phyloP scores from a whole-genome alignment of 345 rosid genomes.

The Eucalyptus decipiens region DNA sequence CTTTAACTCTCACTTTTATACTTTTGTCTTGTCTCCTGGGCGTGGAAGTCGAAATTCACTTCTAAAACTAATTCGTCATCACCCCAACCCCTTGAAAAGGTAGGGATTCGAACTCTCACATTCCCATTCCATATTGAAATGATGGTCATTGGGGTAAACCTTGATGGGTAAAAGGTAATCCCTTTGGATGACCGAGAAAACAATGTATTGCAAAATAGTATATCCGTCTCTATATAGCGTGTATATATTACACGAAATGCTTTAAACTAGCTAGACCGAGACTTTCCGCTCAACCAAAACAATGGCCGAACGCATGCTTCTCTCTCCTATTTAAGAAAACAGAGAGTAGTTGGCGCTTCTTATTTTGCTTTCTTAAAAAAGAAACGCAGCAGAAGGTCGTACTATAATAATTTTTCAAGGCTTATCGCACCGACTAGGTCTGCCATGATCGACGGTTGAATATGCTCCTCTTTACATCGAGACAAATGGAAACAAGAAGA shows the following conservation, averaged over 20 bases:
- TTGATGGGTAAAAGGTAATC: background rate
- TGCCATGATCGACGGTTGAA: background rate
- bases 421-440: background rate
- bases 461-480: background rate
- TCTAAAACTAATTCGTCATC: fast-evolving
- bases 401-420: background rate
- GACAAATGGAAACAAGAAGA: background rate
- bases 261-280: background rate
- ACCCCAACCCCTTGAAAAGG: fast-evolving
- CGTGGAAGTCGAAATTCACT: fast-evolving
- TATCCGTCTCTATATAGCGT: background rate
- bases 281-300: background rate
- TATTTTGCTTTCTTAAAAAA: background rate
- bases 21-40: fast-evolving
- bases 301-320: background rate
- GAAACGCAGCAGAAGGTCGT: background rate
- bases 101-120: fast-evolving
- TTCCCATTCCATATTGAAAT: fast-evolving
- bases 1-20: fast-evolving
- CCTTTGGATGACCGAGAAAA: background rate
- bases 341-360: background rate
- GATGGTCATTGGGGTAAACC: fast-evolving
- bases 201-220: background rate
- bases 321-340: background rate
- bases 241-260: background rate